Percentiles rank a stretch among this genome's conserved stretches.
Conservation (phyloP, 352 stramenopile genomes). For the Bremia lactucae region DNA sequence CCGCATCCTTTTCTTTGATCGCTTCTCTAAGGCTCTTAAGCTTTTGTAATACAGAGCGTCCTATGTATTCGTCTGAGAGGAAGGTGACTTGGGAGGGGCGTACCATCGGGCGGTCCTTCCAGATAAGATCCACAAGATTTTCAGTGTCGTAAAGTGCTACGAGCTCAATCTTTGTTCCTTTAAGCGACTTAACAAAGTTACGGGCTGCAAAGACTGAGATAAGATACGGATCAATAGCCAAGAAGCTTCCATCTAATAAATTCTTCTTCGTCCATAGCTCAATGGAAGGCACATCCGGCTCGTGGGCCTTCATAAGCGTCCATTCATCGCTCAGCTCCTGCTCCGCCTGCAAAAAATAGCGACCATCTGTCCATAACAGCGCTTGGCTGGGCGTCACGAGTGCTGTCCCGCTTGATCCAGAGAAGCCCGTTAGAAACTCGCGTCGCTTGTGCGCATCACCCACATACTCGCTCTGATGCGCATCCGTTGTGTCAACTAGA, state of each 20-base stretch:
- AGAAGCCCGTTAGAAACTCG: conserved; percentile 94
- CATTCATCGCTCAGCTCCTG: conserved; percentile 88
- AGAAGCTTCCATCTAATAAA: conserved; percentile 41
- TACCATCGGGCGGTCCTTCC: conserved; percentile 70
- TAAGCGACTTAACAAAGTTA: conserved; percentile 52
- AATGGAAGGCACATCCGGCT: conserved; percentile 87
- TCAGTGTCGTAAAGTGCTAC: conserved; percentile 60
- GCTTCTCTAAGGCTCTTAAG: conserved; percentile 68
- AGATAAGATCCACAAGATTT: conserved; percentile 95
- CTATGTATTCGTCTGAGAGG: conserved; percentile 89
- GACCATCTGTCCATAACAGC: conserved; percentile 96
- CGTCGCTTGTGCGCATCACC: conserved; percentile 91
- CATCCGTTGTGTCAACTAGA: conserved; percentile 93
- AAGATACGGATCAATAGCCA: conserved; percentile 94
- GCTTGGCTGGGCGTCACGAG: conserved; percentile 79
- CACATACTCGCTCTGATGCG: conserved; percentile 98
- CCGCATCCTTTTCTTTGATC: conserved; percentile 84
- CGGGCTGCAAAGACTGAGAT: conserved; percentile 82
- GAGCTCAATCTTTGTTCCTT: conserved; percentile 59
- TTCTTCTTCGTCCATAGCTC: conserved; percentile 69
- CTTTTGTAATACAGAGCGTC: conserved; percentile 87
- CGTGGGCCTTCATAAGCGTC: conserved; percentile 93
- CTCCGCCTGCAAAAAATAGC: conserved; percentile 96
- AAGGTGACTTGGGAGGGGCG: conserved; percentile 83
- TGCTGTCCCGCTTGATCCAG: conserved; percentile 92